Base-by-base conservation (phyloP, 1,139 yeast genomes). In the Saccharomycopsis phalli region DNA sequence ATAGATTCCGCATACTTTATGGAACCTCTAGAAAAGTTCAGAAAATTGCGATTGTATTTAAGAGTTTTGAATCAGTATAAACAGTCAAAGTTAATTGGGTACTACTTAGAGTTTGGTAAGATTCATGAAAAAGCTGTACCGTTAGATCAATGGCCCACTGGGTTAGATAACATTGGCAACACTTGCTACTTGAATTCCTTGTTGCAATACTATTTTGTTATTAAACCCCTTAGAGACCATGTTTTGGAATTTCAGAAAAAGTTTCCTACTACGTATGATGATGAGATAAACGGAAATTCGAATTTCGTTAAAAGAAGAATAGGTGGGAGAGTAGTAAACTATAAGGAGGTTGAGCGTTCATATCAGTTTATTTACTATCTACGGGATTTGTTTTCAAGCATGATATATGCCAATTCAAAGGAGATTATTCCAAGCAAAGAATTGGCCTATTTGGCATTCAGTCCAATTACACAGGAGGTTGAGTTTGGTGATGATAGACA, bases 121-220 rank as follows among this genome's bases (percentile, higher is more conserved):
- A 63, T 81, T 29, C 84, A 80, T 53, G 70, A 81, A 0, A 62
- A 68, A 8, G 61, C 75, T 17, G 59, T 81, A 22, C 81, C 86
- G 0, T 60, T 76, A 0, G 78, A 71, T 29, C 71, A 76, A 39
- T 76, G 87, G 75, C 97, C 97, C 0, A 84, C 87, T 4, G 98
- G 97, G 0, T 68, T 91, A 54, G 84, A 81, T 57, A 91, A 91
- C 54, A 87, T 87, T 50, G 97, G 98, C 26, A 91, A 91, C 55
- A 88, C 98, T 0, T 91, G 98, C 58, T 91, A 91, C 51, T 67
- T 91, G 55, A 91, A 91, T 55, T 87, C 96, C 0, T 66, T 91
- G 40, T 63, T 91, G 26, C 98, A 91, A 55, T 91, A 81, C 53
- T 88, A 86, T 56, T 91, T 86, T 60, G 81, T 88, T 8, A 76